Evolutionary conservation across 768 basidiomycete species (phyloP).

Genomic region (Trametes sanguinea): DNA sequence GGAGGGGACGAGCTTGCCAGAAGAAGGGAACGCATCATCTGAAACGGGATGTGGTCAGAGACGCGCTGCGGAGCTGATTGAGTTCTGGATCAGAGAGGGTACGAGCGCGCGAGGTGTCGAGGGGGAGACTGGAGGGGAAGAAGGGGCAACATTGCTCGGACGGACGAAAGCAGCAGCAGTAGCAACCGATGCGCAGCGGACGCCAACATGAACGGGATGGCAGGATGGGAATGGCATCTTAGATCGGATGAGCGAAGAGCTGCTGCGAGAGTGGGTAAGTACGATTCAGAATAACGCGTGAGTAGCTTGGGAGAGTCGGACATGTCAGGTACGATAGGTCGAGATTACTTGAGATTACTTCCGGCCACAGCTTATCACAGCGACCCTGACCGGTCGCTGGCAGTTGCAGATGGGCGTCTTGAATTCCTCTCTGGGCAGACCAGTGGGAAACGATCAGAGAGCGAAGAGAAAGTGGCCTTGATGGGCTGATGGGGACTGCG

Average conservation of each 20-base stretch:
- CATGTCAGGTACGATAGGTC: constrained; percentile 20
- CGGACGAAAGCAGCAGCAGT: neutral
- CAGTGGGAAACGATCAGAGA: constrained; percentile 17
- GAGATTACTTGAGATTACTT: constrained; percentile 6
- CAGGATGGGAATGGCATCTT: constrained; percentile 5
- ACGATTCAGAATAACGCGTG: no score
- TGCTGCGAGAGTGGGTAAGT: no score
- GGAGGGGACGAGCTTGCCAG: constrained; percentile 4
- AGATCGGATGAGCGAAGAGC: constrained; percentile 9
- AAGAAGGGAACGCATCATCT: constrained; percentile 4
- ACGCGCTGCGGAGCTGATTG: constrained; percentile 15
- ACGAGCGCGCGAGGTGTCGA: neutral
- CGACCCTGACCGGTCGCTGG: constrained; percentile 23
- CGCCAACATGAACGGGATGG: neutral
- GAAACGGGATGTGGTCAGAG: constrained; percentile 8
- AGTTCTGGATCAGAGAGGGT: constrained; percentile 9
- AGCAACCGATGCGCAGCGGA: neutral
- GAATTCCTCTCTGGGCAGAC: neutral
- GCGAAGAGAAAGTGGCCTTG: constrained; percentile 6
- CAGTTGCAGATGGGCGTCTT: constrained; percentile 5
- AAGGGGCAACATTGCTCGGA: neutral
- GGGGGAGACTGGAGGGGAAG: neutral
- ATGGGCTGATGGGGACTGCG: neutral
- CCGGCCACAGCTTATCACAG: constrained; percentile 27
- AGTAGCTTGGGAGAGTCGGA: neutral